Base-by-base conservation (phyloP, 192 early-diverging fungal species). In the Linderina pennispora region DNA sequence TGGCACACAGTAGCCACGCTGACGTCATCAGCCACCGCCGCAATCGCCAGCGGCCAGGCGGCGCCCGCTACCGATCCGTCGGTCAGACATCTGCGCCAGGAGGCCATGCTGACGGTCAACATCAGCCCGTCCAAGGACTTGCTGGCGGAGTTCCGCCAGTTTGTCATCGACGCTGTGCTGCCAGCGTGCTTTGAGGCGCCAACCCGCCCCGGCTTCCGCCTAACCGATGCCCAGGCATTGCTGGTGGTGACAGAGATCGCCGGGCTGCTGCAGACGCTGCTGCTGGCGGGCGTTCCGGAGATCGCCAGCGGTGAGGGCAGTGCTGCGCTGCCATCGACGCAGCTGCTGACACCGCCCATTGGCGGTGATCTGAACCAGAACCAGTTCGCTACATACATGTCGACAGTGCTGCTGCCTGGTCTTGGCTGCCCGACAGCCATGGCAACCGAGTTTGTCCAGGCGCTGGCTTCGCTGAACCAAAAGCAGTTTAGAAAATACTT, bases 121-220 rank as follows among this genome's bases (percentile, higher is more conserved):
- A n/a, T 53, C 16, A 55, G 50, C 47, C 43, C 54, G 37, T 45
- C 51, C 43, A 32, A 44, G 38, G 33, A 36, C 35, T 45, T 43
- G 40, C 39, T 36, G 22, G 48, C 55, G 25, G 53, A 55, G 36
- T 28, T 55, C 22, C 69, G 71, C 23, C 78, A 79, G 35, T 91
- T 92, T 62, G 78, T 89, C 33, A 87, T 83, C 48, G 79, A 82
- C 37, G 75, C 80, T 11, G 81, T 91, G 13, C 46, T 90, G 1
- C 81, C 85, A 5, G 63, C 79, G 36, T 79, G 83, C 35, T 97
- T 97, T 55, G 82, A 86, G 60, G 75, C 91, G 19, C 88, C 90
- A 0, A 77, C 90, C 70, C 81, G 80, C 21, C 20, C 74, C 9
- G 67, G 57, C 17, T 94, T 93, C 70, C 74, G 85, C 51, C 50